A percentile compares a stretch with the other conserved stretches of the same genome.
Evolutionary conservation across 2,329 filamentous ascomycete genomes (phyloP).

Genomic region (Stagonosporopsis vannaccii): DNA sequence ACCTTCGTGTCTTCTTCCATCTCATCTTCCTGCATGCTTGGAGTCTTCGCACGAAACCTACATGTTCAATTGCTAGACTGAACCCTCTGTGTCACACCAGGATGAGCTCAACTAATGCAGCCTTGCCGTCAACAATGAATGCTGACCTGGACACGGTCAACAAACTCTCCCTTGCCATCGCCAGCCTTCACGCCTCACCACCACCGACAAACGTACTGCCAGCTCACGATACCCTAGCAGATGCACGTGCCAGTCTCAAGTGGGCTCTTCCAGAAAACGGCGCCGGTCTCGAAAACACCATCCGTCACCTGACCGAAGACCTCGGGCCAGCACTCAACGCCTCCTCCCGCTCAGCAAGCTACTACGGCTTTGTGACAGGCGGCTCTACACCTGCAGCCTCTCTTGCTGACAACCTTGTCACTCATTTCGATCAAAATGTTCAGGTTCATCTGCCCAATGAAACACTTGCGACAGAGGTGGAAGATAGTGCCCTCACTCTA

Average conservation of each 20-base stretch:
- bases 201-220: conserved; percentile 46
- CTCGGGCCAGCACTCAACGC: conserved; percentile 68
- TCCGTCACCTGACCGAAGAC: conserved; percentile 55
- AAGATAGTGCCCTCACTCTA: conserved; percentile 74
- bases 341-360: conserved; percentile 59
- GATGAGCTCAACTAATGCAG: background rate
- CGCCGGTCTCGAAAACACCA: conserved; percentile 52
- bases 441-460: conserved; percentile 81
- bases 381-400: conserved; percentile 79
- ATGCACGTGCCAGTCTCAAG: conserved; percentile 48
- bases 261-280: conserved; percentile 49
- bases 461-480: conserved; percentile 77
- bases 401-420: conserved; percentile 84
- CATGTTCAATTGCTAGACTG: no score
- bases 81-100: background rate
- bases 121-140: conserved; percentile 20
- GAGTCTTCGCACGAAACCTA: background rate
- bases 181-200: conserved; percentile 30
- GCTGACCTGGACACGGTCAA: conserved; percentile 22
- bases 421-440: conserved; percentile 82
- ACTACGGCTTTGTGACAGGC: conserved; percentile 91
- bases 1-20: background rate
- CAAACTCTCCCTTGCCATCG: conserved; percentile 33
- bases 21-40: background rate
- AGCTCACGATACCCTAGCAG: conserved; percentile 31